These are phyloP conservation scores for Paraphoma sp. DNA, from an alignment of 2,329 filamentous ascomycete species.

Conservation along the genomic window DNA sequence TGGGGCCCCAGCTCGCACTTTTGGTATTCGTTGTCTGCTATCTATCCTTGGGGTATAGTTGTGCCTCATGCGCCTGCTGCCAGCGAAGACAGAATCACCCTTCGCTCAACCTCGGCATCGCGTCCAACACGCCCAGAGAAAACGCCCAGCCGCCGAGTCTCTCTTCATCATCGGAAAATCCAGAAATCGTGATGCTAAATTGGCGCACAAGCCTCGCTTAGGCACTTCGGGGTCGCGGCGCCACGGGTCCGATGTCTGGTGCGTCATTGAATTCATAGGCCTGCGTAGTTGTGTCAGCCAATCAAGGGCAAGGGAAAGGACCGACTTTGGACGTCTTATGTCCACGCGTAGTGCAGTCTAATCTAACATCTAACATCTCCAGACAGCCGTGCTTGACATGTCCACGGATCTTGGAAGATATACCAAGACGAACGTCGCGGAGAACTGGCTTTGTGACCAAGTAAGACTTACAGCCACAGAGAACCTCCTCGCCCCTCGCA, in stretches of 20 bases:
- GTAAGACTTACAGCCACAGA: too few relatives aligned
- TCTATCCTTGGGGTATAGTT: too few relatives aligned
- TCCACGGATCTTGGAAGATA: too few relatives aligned
- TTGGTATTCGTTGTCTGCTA: too few relatives aligned
- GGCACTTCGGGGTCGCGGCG: not conserved
- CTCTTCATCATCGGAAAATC: not conserved
- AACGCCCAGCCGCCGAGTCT: conserved; percentile 13
- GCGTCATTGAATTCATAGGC: conserved; percentile 4
- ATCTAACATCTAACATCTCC: too few relatives aligned
- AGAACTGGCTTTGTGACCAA: too few relatives aligned
- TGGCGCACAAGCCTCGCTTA: conserved; percentile 3
- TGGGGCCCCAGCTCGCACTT: too few relatives aligned
- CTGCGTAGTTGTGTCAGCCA: not conserved
- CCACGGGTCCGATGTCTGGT: not conserved
- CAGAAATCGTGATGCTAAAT: conserved; percentile 3
- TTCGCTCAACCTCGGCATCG: not conserved
- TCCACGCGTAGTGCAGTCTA: not conserved
- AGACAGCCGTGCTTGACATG: too few relatives aligned
- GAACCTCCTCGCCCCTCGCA: too few relatives aligned
- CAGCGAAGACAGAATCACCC: not conserved
- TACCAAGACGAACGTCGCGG: too few relatives aligned
- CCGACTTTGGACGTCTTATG: not conserved
- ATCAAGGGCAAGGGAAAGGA: not conserved
- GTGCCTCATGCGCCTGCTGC: too few relatives aligned
- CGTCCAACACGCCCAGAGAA: conserved; percentile 1